Evolutionary conservation across 1,284 basidiomycete genomes (phyloP), one percentile per base, ranked within the genome.

Genomic region (Ustilago sp.): DNA sequence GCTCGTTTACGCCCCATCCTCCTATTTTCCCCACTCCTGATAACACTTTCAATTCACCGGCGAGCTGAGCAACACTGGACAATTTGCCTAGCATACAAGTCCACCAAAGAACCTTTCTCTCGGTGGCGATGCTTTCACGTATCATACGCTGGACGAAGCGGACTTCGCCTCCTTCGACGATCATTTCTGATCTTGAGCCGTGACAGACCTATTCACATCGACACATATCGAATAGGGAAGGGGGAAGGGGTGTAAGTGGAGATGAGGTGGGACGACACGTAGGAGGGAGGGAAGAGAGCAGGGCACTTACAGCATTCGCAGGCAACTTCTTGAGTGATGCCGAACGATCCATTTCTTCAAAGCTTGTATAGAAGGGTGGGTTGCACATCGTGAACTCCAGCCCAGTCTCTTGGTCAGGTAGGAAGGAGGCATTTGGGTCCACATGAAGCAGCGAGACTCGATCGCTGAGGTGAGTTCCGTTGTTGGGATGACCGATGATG

Each of bases 51-150:
- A 98, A 86, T 3, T 89, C 80, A 0, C 87, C 87, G 0, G 94
- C 89, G 1, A 98, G 85, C 1, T 89, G 86, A 0, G 85, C 85
- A 4, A 97, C 88, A 17, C 93, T 94, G 0, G 92, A 90, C 82
- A 93, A 88, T 80, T 93, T 95, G 1, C 95, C 95, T 0, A 98
- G 88, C 89, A 98, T 92, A 11, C 93, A 94, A 0, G 95, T 95
- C 83, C 91, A 98, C 95, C 94, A 97, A 1, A 65, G 15, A 12
- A 77, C 62, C 6, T 47, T 56, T 8, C 9, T 34, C 8, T 48
- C 74, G 55, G 80, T 86, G 63, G 81, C 92, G 89, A 34, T 89
- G 79, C 93, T 94, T 86, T 98, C 95, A 2, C 86, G 80, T 0
- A 98, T 89, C 90, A 98, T 95, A 51, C 88, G 87, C 5, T 87